Percentiles rank a stretch among this genome's conserved stretches.
Evolutionary conservation across 208 protist species (phyloP).

Genomic region (Zelonia costaricensis): DNA sequence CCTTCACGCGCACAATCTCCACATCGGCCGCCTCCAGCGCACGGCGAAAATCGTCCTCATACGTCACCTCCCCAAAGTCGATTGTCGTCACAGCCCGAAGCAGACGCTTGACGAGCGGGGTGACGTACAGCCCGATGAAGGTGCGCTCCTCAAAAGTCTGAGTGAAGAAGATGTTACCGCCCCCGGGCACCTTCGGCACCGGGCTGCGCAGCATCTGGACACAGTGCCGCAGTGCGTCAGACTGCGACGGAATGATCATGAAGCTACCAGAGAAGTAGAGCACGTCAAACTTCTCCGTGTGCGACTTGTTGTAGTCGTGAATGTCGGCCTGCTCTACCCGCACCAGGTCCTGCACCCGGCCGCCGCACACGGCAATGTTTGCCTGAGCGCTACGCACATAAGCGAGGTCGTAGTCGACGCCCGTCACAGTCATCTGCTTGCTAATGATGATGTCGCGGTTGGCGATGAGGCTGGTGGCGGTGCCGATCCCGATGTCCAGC

Average conservation of each 20-base stretch:
- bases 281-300: constrained; percentile 57
- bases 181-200: constrained; percentile 36
- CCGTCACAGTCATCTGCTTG: constrained; percentile 65
- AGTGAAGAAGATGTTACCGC: constrained; percentile 75
- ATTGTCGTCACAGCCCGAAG: constrained; percentile 68
- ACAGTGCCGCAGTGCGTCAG: constrained; percentile 58
- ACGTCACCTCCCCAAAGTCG: constrained; percentile 87
- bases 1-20: constrained; percentile 46
- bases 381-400: constrained; percentile 61
- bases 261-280: constrained; percentile 87
- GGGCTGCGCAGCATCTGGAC: constrained; percentile 65
- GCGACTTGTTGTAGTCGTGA: constrained; percentile 58
- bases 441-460: constrained; percentile 79
- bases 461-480: constrained; percentile 67
- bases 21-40: constrained; percentile 52
- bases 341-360: constrained; percentile 42
- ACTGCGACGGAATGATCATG: constrained; percentile 68
- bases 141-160: constrained; percentile 77
- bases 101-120: constrained; percentile 56
- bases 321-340: constrained; percentile 61
- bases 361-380: constrained; percentile 39
- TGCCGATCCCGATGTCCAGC: constrained; percentile 82
- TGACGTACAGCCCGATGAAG: constrained; percentile 54
- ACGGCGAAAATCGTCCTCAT: constrained; percentile 67
- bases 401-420: constrained; percentile 70